Conservation (phyloP, 73 alveolate species). For the Paramecium sexaurelia region DNA sequence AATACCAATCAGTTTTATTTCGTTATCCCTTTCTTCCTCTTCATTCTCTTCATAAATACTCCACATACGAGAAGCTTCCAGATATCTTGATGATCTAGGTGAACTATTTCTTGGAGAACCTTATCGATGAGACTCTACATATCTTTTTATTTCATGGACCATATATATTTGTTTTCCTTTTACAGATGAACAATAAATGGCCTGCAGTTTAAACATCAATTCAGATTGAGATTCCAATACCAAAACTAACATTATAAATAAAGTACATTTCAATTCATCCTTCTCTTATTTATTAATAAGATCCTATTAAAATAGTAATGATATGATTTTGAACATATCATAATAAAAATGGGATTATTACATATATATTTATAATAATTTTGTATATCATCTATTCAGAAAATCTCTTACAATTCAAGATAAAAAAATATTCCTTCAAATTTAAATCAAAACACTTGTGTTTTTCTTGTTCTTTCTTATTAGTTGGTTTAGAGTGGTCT, state of each 20-base stretch:
- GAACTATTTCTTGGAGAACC: constrained; percentile 42
- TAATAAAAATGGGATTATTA: constrained; percentile 25
- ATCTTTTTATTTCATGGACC: constrained; percentile 13
- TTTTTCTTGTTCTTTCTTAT: background rate
- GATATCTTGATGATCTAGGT: constrained; percentile 10
- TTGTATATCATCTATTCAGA: background rate
- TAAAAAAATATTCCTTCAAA: background rate
- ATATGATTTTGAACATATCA: constrained; percentile 33
- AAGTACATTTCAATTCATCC: constrained; percentile 6
- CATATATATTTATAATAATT: constrained; percentile 1
- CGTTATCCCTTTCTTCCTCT: constrained; percentile 13
- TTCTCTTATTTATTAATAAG: constrained; percentile 1
- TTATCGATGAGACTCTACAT: background rate
- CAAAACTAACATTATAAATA: background rate
- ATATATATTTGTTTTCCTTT: background rate
- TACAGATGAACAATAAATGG: constrained; percentile 18
- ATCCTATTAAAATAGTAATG: constrained; percentile 15
- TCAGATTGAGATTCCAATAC: constrained; percentile 1
- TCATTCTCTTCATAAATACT: constrained; percentile 24
- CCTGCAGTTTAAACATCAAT: background rate
- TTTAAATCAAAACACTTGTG: background rate
- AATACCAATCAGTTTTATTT: background rate
- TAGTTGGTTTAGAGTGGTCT: too few relatives aligned
- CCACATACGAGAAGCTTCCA: constrained; percentile 22
- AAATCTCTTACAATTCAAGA: background rate